Base-by-base conservation (phyloP, 2,329 filamentous ascomycete genomes). In the Trichoderma sp. region DNA sequence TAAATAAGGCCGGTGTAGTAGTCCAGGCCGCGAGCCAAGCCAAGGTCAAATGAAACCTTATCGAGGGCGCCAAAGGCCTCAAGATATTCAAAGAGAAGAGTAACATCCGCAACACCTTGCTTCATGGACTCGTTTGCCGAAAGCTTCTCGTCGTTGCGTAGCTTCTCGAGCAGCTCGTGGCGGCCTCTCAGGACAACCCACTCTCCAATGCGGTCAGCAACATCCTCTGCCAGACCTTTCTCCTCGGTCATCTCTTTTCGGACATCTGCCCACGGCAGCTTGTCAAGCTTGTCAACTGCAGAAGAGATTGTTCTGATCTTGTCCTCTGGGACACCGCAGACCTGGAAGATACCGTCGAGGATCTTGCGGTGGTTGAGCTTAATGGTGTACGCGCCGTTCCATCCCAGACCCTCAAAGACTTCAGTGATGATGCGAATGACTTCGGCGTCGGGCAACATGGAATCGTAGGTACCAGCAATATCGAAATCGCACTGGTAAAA, bases 401-500 rank as follows among this genome's bases (percentile, higher is more conserved):
- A 94, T 23, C 91, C 92, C 43, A 98, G 85, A 62, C 88, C 88
- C 76, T 95, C 89, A 78, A 98, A 97, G 53, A 97, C 92, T 80
- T 98, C 94, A 76, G 89, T 90, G 70, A 93, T 89, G 75, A 98
- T 94, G 71, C 92, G 88, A 76, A 98, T 84, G 72, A 97, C 92
- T 83, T 98, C 95, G 47, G 94, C 93, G 79, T 98, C 95, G 71
- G 95, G 93, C 30, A 97, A 88, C 94, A 98, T 97, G 68, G 93
- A 83, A 80, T 97, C 95, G 84, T 94, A 97, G 55, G 84, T 85
- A 73, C 95, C 94, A 13, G 95, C 95, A 82, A 98, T 95, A 80
- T 98, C 95, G 79, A 98, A 97, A 83, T 98, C 95, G 84, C 95
- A 98, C 82, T 98, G 95, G 84, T 97, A 97, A 82, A 97, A 97